Percentiles rank a stretch among this genome's conserved stretches.
phyloP scores from a whole-genome alignment of 2,329 filamentous ascomycete species.

The Magnaporthales sp. region DNA sequence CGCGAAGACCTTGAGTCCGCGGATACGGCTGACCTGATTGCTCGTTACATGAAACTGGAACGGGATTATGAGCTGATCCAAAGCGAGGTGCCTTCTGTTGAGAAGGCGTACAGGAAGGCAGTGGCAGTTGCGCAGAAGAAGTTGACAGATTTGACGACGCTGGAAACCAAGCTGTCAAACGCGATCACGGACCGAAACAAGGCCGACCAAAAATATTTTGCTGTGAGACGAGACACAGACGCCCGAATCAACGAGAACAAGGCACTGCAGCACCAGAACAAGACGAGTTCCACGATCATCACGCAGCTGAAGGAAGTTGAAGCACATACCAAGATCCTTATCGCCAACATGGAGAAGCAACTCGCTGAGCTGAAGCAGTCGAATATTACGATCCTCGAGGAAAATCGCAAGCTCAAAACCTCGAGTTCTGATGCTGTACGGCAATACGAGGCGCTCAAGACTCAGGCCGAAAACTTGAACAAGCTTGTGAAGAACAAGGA shows the following conservation, averaged over 20 bases:
- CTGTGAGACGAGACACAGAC: constrained; percentile 89
- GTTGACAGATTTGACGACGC: constrained; percentile 62
- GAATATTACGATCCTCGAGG: constrained; percentile 58
- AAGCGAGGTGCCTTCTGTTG: constrained; percentile 80
- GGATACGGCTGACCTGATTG: constrained; percentile 60
- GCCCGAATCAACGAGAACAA: constrained; percentile 73
- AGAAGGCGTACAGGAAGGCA: constrained; percentile 83
- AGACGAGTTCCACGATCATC: constrained; percentile 89
- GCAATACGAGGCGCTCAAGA: constrained; percentile 61
- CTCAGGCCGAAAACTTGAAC: constrained; percentile 70
- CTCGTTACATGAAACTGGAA: constrained; percentile 66
- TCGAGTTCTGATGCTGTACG: constrained; percentile 62
- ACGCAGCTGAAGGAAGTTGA: constrained; percentile 89
- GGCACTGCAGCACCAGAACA: constrained; percentile 70
- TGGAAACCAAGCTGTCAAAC: constrained; percentile 71
- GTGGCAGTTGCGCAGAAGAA: constrained; percentile 81
- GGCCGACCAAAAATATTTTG: constrained; percentile 96
- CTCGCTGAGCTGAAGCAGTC: constrained; percentile 73
- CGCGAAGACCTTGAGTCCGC: constrained; percentile 47
- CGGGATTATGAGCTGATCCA: constrained; percentile 78
- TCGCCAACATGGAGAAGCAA: constrained; percentile 87
- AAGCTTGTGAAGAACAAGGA: constrained; percentile 71
- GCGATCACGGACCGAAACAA: constrained; percentile 86
- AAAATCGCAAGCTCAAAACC: constrained; percentile 69
- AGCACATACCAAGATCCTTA: constrained; percentile 61